Evolutionary conservation across 441 rosid species (phyloP).

Genomic region (Euphorbia celastroides): DNA sequence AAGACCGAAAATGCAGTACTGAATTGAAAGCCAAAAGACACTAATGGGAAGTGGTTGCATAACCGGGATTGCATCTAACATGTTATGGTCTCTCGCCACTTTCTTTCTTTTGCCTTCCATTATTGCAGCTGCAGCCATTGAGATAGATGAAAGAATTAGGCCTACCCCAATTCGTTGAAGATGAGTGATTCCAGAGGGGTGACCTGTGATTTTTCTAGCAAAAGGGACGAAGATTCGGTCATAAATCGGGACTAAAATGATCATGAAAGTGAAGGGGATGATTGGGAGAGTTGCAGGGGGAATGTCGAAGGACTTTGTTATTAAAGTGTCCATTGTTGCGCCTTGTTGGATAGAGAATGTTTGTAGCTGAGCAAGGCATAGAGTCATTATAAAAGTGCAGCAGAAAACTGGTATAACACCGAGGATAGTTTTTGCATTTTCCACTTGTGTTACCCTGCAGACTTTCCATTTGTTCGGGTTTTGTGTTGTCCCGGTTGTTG

Average conservation of each 20-base stretch:
- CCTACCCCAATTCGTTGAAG: conserved; percentile 59
- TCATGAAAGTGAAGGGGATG: conserved; percentile 41
- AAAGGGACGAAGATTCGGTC: conserved; percentile 42
- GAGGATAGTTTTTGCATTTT: conserved; percentile 42
- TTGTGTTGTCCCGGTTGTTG: conserved; percentile 18
- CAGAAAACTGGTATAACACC: conserved; percentile 50
- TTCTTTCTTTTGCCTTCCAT: conserved; percentile 44
- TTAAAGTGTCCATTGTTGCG: conserved; percentile 40
- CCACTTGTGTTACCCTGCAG: conserved; percentile 54
- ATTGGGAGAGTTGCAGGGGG: conserved; percentile 62
- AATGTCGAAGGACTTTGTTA: conserved; percentile 31
- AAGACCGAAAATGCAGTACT: conserved; percentile 53
- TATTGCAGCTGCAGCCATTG: conserved; percentile 47
- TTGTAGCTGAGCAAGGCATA: conserved; percentile 61
- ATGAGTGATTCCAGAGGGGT: conserved; percentile 43
- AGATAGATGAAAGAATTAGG: conserved; percentile 38
- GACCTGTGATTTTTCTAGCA: conserved; percentile 38
- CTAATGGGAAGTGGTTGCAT: conserved; percentile 46
- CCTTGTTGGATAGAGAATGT: conserved; percentile 66
- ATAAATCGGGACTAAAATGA: conserved; percentile 40
- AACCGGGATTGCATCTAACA: conserved; percentile 44
- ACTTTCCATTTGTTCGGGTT: conserved; percentile 49
- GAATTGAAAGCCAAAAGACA: conserved; percentile 49
- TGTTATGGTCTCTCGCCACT: conserved; percentile 41
- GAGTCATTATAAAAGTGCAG: conserved; percentile 59